Evolutionary conservation across 1,139 yeast genomes (phyloP).

Genomic region (Eremothecium coryli): DNA sequence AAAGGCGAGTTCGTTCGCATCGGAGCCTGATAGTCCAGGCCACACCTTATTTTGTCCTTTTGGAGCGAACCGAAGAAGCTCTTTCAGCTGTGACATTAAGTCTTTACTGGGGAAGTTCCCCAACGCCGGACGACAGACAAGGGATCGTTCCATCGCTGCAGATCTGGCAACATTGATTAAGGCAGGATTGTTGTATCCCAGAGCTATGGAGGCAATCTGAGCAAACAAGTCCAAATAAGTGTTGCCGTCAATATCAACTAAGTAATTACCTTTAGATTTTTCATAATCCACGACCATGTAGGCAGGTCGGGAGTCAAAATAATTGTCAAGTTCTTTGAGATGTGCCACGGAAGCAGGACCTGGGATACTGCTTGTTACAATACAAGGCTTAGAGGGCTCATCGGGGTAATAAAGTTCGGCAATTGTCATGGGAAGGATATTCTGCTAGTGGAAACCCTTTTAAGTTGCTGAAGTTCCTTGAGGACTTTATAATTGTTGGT

Average conservation of each 20-base stretch:
- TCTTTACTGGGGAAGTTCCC: slow-evolving; percentile 66
- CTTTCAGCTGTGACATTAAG: slow-evolving; percentile 39
- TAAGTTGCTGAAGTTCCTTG: too few relatives aligned
- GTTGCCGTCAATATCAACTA: slow-evolving; percentile 65
- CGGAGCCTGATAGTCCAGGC: slow-evolving; percentile 66
- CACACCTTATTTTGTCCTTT: slow-evolving; percentile 56
- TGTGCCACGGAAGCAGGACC: slow-evolving; percentile 48
- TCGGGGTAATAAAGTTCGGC: slow-evolving; percentile 41
- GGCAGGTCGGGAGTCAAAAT: slow-evolving; percentile 61
- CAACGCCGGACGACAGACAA: slow-evolving; percentile 65
- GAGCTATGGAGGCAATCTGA: slow-evolving; percentile 65
- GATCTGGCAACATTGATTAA: slow-evolving; percentile 52
- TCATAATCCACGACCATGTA: slow-evolving; percentile 59
- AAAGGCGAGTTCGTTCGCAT: slow-evolving; percentile 69
- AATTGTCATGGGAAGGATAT: too few relatives aligned
- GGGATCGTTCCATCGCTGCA: slow-evolving; percentile 56
- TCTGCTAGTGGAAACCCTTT: too few relatives aligned
- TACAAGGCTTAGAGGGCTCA: slow-evolving; percentile 46
- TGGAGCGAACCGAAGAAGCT: slow-evolving; percentile 61
- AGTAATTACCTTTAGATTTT: slow-evolving; percentile 60
- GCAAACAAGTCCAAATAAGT: slow-evolving; percentile 55
- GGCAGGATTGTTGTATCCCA: slow-evolving; percentile 71
- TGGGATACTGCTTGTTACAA: slow-evolving; percentile 43
- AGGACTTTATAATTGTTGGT: too few relatives aligned
- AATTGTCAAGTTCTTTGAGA: slow-evolving; percentile 42